Evolutionary conservation across 768 basidiomycete species (phyloP).

Genomic region (Lactarius psammicola): DNA sequence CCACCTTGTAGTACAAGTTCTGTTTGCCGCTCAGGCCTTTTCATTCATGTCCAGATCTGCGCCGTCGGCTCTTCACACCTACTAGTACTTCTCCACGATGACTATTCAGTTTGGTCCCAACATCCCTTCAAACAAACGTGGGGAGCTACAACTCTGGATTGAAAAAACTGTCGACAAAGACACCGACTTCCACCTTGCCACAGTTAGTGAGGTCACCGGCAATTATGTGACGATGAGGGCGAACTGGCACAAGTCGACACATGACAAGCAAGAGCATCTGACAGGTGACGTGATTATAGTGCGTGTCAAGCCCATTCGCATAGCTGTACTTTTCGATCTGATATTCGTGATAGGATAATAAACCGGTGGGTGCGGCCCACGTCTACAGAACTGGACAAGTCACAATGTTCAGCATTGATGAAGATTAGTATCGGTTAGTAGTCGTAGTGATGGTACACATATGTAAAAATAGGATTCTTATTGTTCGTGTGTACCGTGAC

Average conservation of each 20-base stretch:
- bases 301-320: not conserved
- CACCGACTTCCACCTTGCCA: not conserved
- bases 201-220: not conserved
- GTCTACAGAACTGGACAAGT: not conserved
- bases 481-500: not conserved
- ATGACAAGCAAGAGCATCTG: not conserved
- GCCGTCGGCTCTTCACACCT: too few species aligned
- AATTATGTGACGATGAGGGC: not conserved
- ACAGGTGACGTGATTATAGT: not conserved
- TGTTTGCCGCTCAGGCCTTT: not conserved
- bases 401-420: not conserved
- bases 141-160: not conserved
- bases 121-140: not conserved
- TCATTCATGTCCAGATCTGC: not conserved
- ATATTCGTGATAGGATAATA: not conserved
- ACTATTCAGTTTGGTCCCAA: not conserved
- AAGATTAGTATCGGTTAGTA: too few species aligned
- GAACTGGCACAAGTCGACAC: not conserved
- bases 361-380: not conserved
- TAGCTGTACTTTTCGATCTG: not conserved
- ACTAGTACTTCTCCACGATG: not conserved
- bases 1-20: not conserved
- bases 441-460: not conserved
- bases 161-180: not conserved
- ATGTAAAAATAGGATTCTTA: not conserved